phyloP scores from a whole-genome alignment of 768 basidiomycete species.

The Gymnopilus dilepis region DNA sequence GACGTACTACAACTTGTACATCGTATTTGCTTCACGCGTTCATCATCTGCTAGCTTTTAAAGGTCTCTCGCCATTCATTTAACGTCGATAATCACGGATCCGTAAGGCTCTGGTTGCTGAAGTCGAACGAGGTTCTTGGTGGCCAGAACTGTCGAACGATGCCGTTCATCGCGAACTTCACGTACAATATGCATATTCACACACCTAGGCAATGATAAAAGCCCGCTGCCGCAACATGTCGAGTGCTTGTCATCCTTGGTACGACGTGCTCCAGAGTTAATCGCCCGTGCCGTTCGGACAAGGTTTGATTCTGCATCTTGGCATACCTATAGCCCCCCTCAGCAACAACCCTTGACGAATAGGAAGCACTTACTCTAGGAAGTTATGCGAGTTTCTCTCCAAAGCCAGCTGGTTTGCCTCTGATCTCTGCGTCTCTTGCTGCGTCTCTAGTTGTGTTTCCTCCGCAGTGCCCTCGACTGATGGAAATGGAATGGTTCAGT shows the following conservation, averaged over 20 bases:
- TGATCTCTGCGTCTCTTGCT: conserved; percentile 51
- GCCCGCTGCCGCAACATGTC: conserved; percentile 79
- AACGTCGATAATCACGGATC: conserved; percentile 48
- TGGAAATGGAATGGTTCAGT: too few species aligned
- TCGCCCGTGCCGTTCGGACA: conserved; percentile 49
- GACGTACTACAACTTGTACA: not conserved
- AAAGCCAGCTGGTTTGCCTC: conserved; percentile 62
- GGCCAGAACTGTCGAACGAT: conserved; percentile 61
- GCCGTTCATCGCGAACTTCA: conserved; percentile 15
- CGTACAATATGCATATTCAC: conserved; percentile 23
- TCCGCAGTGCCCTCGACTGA: conserved; percentile 25
- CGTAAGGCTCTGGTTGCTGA: conserved; percentile 66
- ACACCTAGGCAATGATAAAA: conserved; percentile 87
- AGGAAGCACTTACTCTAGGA: conserved; percentile 64
- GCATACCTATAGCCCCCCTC: conserved; percentile 57
- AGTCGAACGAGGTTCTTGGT: conserved; percentile 75
- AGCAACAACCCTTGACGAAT: conserved; percentile 8
- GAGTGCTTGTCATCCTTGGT: conserved; percentile 67
- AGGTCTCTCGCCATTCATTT: too few species aligned
- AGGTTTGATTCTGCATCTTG: conserved; percentile 73
- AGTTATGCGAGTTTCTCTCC: conserved; percentile 81
- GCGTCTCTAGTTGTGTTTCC: conserved; percentile 29
- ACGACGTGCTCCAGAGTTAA: conserved; percentile 72
- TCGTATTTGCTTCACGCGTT: too few species aligned
- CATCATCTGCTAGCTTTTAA: too few species aligned